Percentiles rank a stretch among this genome's conserved stretches.
phyloP scores from a whole-genome alignment of 208 protist genomes.

The Angomonas ambiguus region DNA sequence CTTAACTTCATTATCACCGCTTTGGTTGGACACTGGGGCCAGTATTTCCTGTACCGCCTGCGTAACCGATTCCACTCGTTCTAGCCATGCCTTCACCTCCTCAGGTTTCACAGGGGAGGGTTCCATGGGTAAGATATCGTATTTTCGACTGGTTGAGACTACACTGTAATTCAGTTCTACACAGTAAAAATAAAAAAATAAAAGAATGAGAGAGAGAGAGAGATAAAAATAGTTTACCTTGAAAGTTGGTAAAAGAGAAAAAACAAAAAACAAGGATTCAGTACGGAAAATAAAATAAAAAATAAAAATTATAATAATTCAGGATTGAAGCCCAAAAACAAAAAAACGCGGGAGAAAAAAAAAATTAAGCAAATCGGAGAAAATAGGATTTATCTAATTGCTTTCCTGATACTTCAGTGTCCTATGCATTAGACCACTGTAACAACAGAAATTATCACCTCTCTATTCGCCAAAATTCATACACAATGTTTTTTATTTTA shows the following conservation, averaged over 20 bases:
- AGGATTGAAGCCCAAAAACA: not conserved
- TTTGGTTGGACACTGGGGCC: not conserved
- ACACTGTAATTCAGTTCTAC: no score
- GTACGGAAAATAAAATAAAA: not conserved
- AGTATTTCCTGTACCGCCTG: not conserved
- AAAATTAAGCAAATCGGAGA: no score
- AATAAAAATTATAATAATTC: not conserved
- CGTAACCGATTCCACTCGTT: not conserved
- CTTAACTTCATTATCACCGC: no score
- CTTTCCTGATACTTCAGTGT: no score
- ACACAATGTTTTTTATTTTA: not conserved
- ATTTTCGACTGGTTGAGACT: no score
- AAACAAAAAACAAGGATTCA: not conserved
- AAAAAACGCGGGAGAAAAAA: not conserved
- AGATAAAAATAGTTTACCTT: not conserved
- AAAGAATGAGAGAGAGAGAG: conserved; percentile 6
- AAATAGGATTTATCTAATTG: no score
- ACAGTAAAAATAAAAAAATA: not conserved
- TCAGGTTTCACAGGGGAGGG: not conserved
- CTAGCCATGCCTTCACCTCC: not conserved
- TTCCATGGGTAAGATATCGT: no score
- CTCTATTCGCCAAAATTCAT: no score
- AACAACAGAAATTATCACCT: no score
- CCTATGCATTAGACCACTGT: no score
- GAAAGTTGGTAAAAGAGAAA: not conserved